Base-by-base conservation (phyloP, 345 rosid species). In the Stellera chamaejasme region DNA sequence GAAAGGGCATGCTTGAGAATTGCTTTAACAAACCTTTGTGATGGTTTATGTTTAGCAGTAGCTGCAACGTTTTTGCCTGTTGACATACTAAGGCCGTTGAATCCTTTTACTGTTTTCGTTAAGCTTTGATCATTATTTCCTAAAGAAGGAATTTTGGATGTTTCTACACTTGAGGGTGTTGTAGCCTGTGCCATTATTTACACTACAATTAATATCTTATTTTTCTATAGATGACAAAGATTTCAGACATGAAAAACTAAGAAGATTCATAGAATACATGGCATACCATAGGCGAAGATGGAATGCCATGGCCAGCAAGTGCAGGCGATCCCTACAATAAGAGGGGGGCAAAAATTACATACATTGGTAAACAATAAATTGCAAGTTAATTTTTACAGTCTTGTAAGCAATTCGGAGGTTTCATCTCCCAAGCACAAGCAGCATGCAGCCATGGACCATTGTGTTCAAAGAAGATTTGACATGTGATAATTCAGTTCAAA, bases 11-110 rank as follows among this genome's bases (percentile, higher is more conserved):
- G 39, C 39, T 32, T 8, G 9, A 32, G 39, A 32, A 32, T 32
- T 32, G 39, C 7, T 49, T 64, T 49, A 48, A 72, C 82, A 47
- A 66, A 88, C 97, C 99, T 84, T 50, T 74, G 77, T n/a, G 89
- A 86, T 3, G 42, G 66, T 81, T 78, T 75, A 46, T 60, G 69
- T 41, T 80, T 76, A 43, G 67, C 78, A 54, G 70, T 79, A 27
- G 43, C 76, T n/a, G 62, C 87, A 13, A 72, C 68, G 39, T 65
- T 69, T 55, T 78, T 84, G 69, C 93, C 95, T 50, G 80, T 65
- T 39, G 96, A 84, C 87, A 92, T 82, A 46, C 91, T 89, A 70
- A 93, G 91, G 19, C 88, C 90, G 59, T 84, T 88, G 67, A 79
- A 82, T 50, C 85, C 86, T 79, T 84, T 93, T 48, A 87, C 69